Evolutionary conservation across 192 early-diverging fungal genomes (phyloP).

Genomic region (Linnemannia elongata): DNA sequence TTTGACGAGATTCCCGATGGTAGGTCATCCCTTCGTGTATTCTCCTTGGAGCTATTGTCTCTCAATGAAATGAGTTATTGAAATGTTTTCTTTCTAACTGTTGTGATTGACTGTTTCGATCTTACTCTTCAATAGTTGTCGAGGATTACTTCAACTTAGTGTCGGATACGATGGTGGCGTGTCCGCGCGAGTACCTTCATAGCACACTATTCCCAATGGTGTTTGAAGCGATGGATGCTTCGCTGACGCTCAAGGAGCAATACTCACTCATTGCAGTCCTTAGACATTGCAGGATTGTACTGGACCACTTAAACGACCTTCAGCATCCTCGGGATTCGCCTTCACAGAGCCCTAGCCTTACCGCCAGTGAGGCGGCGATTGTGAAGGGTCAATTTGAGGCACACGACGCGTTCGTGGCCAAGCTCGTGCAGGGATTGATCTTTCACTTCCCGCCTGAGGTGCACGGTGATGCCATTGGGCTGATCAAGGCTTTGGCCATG

Average conservation of each 20-base stretch:
- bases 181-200: slow-evolving; percentile 68
- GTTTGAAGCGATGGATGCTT: slow-evolving; percentile 74
- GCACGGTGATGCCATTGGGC: slow-evolving; percentile 66
- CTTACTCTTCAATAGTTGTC: slow-evolving; percentile 65
- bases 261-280: slow-evolving; percentile 66
- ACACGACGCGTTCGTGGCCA: slow-evolving; percentile 61
- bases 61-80: background rate
- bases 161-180: slow-evolving; percentile 60
- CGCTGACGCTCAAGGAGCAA: slow-evolving; percentile 67
- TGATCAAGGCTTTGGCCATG: slow-evolving; percentile 62
- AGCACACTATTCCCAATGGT: slow-evolving; percentile 66
- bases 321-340: slow-evolving; percentile 18
- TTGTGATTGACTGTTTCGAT: background rate
- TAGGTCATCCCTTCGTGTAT: slow-evolving; percentile 44
- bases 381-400: slow-evolving; percentile 58
- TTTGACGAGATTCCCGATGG: slow-evolving; percentile 77
- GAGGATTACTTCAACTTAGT: slow-evolving; percentile 83
- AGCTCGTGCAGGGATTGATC: slow-evolving; percentile 69
- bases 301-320: slow-evolving; percentile 52
- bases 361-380: slow-evolving; percentile 46
- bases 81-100: slow-evolving; percentile 15
- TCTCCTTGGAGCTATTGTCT: background rate
- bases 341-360: slow-evolving; percentile 11
- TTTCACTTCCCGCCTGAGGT: slow-evolving; percentile 68
- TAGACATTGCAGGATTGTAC: slow-evolving; percentile 59